These are phyloP conservation scores for Ogataea nakhonphanomensis DNA, from an alignment of 805 yeast species.

Conservation along the genomic window DNA sequence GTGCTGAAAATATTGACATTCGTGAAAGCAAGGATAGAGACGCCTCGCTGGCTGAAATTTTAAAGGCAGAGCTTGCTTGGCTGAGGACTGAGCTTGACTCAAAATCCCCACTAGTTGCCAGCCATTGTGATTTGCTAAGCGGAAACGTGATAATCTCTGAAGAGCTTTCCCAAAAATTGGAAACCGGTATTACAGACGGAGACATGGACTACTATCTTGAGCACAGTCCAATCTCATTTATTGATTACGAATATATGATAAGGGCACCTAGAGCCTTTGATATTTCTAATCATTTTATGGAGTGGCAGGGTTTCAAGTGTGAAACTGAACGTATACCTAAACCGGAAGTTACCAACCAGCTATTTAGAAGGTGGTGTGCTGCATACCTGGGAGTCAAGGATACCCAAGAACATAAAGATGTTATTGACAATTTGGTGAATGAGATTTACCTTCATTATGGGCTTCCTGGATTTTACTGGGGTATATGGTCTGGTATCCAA, in stretches of 20 bases:
- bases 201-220: slow-evolving; percentile 11
- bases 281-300: slow-evolving; percentile 70
- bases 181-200: slow-evolving; percentile 10
- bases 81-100: slow-evolving; percentile 37
- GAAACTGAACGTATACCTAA: slow-evolving; percentile 55
- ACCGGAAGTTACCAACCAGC: slow-evolving; percentile 41
- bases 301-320: slow-evolving; percentile 82
- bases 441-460: slow-evolving; percentile 68
- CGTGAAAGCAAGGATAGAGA: slow-evolving; percentile 13
- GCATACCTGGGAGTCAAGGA: slow-evolving; percentile 44
- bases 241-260: slow-evolving; percentile 70
- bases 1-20: slow-evolving; percentile 34
- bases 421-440: slow-evolving; percentile 42
- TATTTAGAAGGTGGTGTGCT: slow-evolving; percentile 54
- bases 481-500: slow-evolving; percentile 79
- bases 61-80: slow-evolving; percentile 56
- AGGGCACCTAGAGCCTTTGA: slow-evolving; percentile 74
- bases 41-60: slow-evolving; percentile 32
- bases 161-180: slow-evolving; percentile 23
- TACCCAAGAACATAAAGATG: slow-evolving; percentile 14
- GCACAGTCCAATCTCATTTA: slow-evolving; percentile 49
- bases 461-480: slow-evolving; percentile 83
- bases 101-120: slow-evolving; percentile 54
- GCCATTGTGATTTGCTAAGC: slow-evolving; percentile 70
- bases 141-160: slow-evolving; percentile 68